These are phyloP conservation scores for Leavenworthia alabamica DNA, from an alignment of 345 rosid genomes.

Conservation along the genomic window DNA sequence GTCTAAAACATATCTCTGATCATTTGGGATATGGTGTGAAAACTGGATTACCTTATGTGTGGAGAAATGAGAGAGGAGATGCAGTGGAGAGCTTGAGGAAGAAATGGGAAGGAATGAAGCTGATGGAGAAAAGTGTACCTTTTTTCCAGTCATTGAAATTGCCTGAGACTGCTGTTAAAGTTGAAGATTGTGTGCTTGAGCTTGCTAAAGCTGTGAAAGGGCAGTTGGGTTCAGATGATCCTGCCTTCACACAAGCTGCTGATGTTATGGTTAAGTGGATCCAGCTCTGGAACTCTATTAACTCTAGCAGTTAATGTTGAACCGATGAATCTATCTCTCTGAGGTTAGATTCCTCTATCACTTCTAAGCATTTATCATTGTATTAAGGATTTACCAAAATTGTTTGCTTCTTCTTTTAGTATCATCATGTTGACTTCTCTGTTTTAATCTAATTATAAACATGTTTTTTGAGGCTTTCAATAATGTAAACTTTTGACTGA, in stretches of 20 bases:
- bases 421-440: slow-evolving; percentile 13
- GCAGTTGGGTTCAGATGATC: slow-evolving; percentile 50
- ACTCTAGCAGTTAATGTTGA: slow-evolving; percentile 26
- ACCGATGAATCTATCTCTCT: background rate
- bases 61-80: slow-evolving; percentile 80
- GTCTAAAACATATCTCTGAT: slow-evolving; percentile 68
- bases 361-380: slow-evolving; percentile 13
- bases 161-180: slow-evolving; percentile 44
- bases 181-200: slow-evolving; percentile 66
- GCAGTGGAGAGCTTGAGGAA: slow-evolving; percentile 80
- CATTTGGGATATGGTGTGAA: slow-evolving; percentile 87
- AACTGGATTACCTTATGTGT: slow-evolving; percentile 78
- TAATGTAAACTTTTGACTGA: slow-evolving; percentile 19
- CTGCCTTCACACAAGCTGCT: slow-evolving; percentile 63
- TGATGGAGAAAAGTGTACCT: slow-evolving; percentile 83
- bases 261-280: slow-evolving; percentile 73
- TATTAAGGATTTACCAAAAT: slow-evolving; percentile 2
- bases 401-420: background rate
- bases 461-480: slow-evolving; percentile 20
- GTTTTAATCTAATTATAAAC: slow-evolving; percentile 13
- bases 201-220: slow-evolving; percentile 60
- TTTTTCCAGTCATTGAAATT: slow-evolving; percentile 67
- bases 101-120: slow-evolving; percentile 96
- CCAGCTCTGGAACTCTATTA: slow-evolving; percentile 60
- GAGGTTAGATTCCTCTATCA: slow-evolving; percentile 25